Percentiles rank a stretch among this genome's conserved stretches.
Evolutionary conservation across 306 rosid species (phyloP).

Genomic region (Hippophae rhamnoides): DNA sequence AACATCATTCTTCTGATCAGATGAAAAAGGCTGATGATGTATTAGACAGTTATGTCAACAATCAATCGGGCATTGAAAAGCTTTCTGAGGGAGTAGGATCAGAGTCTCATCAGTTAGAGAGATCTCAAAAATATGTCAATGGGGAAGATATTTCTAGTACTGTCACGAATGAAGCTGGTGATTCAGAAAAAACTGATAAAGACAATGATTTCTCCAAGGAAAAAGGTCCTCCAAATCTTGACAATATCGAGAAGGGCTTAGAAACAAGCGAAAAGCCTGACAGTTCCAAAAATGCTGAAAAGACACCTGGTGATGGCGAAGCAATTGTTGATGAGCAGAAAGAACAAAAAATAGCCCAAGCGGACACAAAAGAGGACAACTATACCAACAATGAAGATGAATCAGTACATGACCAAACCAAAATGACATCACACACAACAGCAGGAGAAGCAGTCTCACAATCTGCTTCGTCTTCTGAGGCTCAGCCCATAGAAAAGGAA

Average conservation of each 20-base stretch:
- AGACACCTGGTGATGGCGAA: constrained; percentile 25
- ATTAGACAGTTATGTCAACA: constrained; percentile 30
- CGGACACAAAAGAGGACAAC: constrained; percentile 39
- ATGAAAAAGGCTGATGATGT: constrained; percentile 30
- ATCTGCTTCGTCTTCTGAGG: constrained; percentile 33
- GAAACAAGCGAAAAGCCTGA: constrained; percentile 21
- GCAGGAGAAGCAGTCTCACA: constrained; percentile 35
- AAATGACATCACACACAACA: constrained; percentile 27
- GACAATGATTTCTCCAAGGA: constrained; percentile 30
- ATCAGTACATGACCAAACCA: constrained; percentile 31
- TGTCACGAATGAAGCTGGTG: constrained; percentile 27
- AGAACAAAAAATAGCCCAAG: constrained; percentile 20
- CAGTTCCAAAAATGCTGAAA: constrained; percentile 30
- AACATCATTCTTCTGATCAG: constrained; percentile 35
- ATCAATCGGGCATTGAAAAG: constrained; percentile 15
- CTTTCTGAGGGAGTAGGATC: constrained; percentile 38
- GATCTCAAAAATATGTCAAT: constrained; percentile 28
- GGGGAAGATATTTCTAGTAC: constrained; percentile 39
- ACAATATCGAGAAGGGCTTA: constrained; percentile 28
- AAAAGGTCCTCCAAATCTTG: constrained; percentile 27
- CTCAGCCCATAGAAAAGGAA: constrained; percentile 38
- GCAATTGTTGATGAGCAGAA: constrained; percentile 33
- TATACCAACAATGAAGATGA: constrained; percentile 42
- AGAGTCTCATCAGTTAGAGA: constrained; percentile 33
- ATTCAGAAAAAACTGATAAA: constrained; percentile 27